Conservation (phyloP, 257 asterid genomes). For the Eustoma russellianum region DNA sequence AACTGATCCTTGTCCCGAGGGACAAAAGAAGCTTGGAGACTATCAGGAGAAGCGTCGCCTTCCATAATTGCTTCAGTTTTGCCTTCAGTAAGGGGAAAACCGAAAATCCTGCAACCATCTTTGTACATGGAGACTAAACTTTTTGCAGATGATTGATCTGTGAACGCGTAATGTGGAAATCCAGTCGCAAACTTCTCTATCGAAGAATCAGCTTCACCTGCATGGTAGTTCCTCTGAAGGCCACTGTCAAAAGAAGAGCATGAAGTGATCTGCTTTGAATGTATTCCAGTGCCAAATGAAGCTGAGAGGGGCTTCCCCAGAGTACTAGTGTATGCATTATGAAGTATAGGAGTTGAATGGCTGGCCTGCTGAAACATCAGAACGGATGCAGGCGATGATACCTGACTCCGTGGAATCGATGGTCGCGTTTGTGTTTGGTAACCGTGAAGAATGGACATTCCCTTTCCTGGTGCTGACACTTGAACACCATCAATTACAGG, state of each 20-base stretch:
- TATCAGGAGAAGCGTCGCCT: conserved; percentile 18
- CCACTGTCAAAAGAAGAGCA: conserved; percentile 19
- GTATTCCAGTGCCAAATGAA: conserved; percentile 27
- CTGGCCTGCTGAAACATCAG: conserved; percentile 38
- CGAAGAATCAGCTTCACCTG: conserved; percentile 18
- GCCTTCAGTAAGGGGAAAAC: conserved; percentile 75
- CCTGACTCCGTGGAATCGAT: conserved; percentile 19
- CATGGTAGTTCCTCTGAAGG: conserved; percentile 12
- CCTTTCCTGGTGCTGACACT: conserved; percentile 32
- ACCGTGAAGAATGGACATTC: conserved; percentile 39
- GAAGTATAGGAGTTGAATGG: conserved; percentile 30
- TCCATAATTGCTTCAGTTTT: conserved; percentile 17
- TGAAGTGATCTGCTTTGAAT: conserved; percentile 12
- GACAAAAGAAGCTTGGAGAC: conserved; percentile 18
- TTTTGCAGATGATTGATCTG: conserved; percentile 33
- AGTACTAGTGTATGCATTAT: conserved; percentile 12
- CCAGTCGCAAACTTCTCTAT: conserved; percentile 18
- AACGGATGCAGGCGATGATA: conserved; percentile 47
- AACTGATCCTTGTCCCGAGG: conserved; percentile 30
- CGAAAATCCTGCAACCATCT: conserved; percentile 70
- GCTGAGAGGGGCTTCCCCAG: conserved; percentile 27
- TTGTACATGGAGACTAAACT: conserved; percentile 39
- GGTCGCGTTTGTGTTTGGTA: conserved; percentile 24
- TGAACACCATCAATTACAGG: conserved; percentile 26
- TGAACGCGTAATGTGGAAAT: conserved; percentile 10